These are phyloP conservation scores for Catharanthus roseus DNA, from an alignment of 257 asterid species.

Conservation along the genomic window DNA sequence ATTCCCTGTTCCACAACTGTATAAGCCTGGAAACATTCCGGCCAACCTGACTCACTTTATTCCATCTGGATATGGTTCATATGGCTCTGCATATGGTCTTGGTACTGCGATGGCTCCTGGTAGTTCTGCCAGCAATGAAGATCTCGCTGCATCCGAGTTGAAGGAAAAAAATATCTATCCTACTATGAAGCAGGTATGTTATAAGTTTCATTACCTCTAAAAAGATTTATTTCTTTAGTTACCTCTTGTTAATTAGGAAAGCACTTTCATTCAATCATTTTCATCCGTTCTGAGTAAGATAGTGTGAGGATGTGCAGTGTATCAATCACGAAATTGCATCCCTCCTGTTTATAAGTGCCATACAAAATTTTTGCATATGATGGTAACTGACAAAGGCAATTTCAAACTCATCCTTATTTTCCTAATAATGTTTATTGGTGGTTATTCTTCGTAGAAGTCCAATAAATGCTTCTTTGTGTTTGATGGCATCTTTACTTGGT, in stretches of 20 bases:
- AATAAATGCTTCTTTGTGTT: constrained; percentile 3
- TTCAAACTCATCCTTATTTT: not conserved
- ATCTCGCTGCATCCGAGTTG: constrained; percentile 35
- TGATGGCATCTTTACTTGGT: not conserved
- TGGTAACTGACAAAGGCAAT: not conserved
- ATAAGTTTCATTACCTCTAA: constrained; percentile 8
- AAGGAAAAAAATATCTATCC: constrained; percentile 42
- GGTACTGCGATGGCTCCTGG: constrained; percentile 30
- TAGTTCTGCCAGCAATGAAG: constrained; percentile 33
- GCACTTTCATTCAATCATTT: not conserved
- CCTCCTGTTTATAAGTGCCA: not conserved
- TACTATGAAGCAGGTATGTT: constrained; percentile 38
- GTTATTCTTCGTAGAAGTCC: not conserved
- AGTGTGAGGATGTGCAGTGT: not conserved
- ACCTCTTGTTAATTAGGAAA: no score
- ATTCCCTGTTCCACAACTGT: constrained; percentile 32
- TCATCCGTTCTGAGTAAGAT: not conserved
- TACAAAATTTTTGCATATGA: not conserved
- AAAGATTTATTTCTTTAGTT: not conserved
- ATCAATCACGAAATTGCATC: not conserved
- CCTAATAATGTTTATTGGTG: not conserved
- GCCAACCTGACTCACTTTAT: constrained; percentile 35
- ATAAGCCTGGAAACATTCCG: constrained; percentile 38
- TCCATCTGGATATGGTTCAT: constrained; percentile 42
- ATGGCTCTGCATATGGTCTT: constrained; percentile 38